A percentile compares a stretch with the other conserved stretches of the same genome.
phyloP scores from a whole-genome alignment of 768 basidiomycete genomes.

The Suillus cothurnatus region DNA sequence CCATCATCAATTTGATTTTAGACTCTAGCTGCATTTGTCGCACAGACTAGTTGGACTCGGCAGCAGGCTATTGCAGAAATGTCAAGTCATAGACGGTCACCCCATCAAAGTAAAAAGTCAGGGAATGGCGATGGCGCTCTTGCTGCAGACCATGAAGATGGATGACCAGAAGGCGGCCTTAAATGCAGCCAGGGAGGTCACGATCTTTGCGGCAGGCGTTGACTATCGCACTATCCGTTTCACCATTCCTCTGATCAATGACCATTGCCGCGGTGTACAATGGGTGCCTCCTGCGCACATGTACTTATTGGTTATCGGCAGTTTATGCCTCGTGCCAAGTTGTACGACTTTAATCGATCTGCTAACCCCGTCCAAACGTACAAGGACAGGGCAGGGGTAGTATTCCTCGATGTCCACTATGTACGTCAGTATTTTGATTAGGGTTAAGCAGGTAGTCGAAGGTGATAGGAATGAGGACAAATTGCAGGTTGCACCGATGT shows the following conservation, averaged over 20 bases:
- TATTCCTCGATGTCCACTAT: neutral
- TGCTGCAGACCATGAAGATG: neutral
- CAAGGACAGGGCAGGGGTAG: neutral
- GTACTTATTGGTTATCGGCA: neutral
- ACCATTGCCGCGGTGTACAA: neutral
- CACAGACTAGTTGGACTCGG: slow-evolving; percentile 35
- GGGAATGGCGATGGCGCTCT: neutral
- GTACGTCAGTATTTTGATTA: neutral
- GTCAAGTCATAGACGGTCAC: neutral
- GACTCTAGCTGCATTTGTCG: slow-evolving; percentile 37
- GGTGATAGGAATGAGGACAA: neutral
- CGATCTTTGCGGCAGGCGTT: neutral
- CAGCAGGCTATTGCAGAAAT: slow-evolving; percentile 28
- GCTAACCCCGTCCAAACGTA: neutral
- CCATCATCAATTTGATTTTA: slow-evolving; percentile 13
- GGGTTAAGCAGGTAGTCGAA: neutral
- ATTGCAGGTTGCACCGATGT: neutral
- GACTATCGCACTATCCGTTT: neutral
- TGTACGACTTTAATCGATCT: neutral
- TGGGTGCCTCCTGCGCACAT: neutral
- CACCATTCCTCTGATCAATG: neutral
- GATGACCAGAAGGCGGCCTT: neutral
- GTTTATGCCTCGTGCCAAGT: neutral
- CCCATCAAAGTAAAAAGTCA: neutral
- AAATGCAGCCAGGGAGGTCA: neutral